Evolutionary conservation across 2,329 filamentous ascomycete genomes (phyloP).

Genomic region (Fonsecaea nubica): DNA sequence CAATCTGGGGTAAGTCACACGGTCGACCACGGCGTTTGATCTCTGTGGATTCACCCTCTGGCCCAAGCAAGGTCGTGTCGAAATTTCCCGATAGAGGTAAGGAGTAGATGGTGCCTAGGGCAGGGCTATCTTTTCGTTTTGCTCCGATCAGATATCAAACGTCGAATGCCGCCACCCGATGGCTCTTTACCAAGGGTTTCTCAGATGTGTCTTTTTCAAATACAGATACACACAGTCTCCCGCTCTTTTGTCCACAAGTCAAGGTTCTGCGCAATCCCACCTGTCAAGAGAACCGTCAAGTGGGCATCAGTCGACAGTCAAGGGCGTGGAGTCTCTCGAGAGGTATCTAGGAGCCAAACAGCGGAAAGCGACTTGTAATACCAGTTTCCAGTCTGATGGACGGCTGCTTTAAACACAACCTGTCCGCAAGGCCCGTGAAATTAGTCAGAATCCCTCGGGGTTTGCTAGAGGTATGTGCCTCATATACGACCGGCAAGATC

Average conservation of each 20-base stretch:
- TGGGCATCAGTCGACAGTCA: constrained; percentile 1
- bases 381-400: not conserved
- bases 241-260: not conserved
- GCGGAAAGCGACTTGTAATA: constrained; percentile 26
- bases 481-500: not conserved
- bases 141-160: not conserved
- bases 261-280: not conserved
- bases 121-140: not conserved
- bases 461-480: not conserved
- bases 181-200: not conserved
- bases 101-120: not conserved
- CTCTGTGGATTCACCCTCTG: not conserved
- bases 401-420: constrained; percentile 26
- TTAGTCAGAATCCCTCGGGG: constrained; percentile 23
- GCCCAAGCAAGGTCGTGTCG: not conserved
- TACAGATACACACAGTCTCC: not conserved
- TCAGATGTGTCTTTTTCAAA: not conserved
- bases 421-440: not conserved
- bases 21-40: not conserved
- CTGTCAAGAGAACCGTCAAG: constrained; percentile 11
- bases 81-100: not conserved
- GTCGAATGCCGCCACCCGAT: not conserved
- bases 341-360: constrained; percentile 12
- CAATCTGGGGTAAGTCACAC: not conserved
- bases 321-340: constrained; percentile 23